phyloP scores from a whole-genome alignment of 1,139 yeast genomes.

The Saccharomycopsis hybrid region DNA sequence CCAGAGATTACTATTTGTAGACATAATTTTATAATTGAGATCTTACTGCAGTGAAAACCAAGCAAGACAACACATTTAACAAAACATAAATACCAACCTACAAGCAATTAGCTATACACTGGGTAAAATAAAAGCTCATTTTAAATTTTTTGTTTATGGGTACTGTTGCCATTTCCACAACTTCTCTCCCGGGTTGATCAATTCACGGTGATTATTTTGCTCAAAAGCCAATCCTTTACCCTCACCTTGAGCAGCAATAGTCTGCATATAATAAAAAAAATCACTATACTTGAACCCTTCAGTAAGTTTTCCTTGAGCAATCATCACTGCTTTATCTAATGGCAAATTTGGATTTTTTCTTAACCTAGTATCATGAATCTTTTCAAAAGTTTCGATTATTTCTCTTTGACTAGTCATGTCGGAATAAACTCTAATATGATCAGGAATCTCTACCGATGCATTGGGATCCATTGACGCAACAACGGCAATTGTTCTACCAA shows the following conservation, averaged over 20 bases:
- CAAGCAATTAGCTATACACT: too few species aligned
- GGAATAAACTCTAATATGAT: slow-evolving; percentile 39
- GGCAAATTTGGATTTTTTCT: slow-evolving; percentile 28
- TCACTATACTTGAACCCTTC: slow-evolving; percentile 28
- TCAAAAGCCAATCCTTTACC: slow-evolving; percentile 36
- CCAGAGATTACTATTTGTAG: too few species aligned
- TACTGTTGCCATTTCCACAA: slow-evolving; percentile 43
- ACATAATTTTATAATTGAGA: too few species aligned
- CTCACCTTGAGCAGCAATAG: slow-evolving; percentile 32
- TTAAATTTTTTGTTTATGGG: too few species aligned
- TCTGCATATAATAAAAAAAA: slow-evolving; percentile 5
- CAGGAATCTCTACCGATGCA: slow-evolving; percentile 33
- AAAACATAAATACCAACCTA: too few species aligned
- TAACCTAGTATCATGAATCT: slow-evolving; percentile 34
- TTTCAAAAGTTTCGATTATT: slow-evolving; percentile 37
- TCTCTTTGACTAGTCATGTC: slow-evolving; percentile 36
- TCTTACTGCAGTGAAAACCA: too few species aligned
- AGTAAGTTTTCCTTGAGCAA: slow-evolving; percentile 28
- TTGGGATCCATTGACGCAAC: slow-evolving; percentile 29
- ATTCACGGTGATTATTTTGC: slow-evolving; percentile 35
- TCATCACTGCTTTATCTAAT: slow-evolving; percentile 25
- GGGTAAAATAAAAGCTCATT: too few species aligned
- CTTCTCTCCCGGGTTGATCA: slow-evolving; percentile 47
- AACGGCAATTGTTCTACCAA: slow-evolving; percentile 44
- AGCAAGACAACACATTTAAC: too few species aligned